phyloP scores from a whole-genome alignment of 768 basidiomycete genomes.

The Phanerochaete sordida region DNA sequence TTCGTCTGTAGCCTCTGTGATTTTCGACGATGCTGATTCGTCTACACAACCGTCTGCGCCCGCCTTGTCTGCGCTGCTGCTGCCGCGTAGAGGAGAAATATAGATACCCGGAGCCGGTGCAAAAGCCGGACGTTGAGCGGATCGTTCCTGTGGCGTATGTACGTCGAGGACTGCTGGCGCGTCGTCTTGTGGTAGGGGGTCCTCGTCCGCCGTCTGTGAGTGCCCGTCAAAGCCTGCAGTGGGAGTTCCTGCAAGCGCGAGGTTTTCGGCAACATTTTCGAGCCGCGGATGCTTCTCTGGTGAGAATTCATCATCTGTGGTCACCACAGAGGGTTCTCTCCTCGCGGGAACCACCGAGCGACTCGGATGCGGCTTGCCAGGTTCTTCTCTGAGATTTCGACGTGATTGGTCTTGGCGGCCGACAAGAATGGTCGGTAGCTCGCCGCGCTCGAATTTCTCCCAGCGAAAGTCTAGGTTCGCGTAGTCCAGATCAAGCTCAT shows the following conservation, averaged over 20 bases:
- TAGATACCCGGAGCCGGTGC: constrained; percentile 9
- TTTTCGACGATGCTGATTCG: neutral
- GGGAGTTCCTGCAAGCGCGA: too few relatives aligned
- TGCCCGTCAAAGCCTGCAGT: too few relatives aligned
- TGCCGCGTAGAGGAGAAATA: constrained; percentile 3
- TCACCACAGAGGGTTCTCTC: neutral
- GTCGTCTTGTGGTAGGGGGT: neutral
- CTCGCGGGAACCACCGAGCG: neutral
- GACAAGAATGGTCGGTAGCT: neutral
- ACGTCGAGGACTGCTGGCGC: too few relatives aligned
- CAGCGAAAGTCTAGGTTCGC: constrained; percentile 51
- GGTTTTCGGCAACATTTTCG: neutral
- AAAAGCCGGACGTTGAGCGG: neutral
- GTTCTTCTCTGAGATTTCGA: too few relatives aligned
- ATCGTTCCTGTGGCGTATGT: too few relatives aligned
- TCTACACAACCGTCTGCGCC: neutral
- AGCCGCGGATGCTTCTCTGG: neutral
- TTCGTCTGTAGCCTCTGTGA: neutral
- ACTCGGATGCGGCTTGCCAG: neutral
- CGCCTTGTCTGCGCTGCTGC: neutral
- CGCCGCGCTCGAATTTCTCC: constrained; percentile 41
- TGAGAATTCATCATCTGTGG: neutral
- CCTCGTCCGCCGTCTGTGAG: too few relatives aligned
- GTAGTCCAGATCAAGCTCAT: constrained; percentile 36
- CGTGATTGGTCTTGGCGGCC: neutral